Base-by-base conservation (phyloP, 805 yeast species). In the Candida ovalis region DNA sequence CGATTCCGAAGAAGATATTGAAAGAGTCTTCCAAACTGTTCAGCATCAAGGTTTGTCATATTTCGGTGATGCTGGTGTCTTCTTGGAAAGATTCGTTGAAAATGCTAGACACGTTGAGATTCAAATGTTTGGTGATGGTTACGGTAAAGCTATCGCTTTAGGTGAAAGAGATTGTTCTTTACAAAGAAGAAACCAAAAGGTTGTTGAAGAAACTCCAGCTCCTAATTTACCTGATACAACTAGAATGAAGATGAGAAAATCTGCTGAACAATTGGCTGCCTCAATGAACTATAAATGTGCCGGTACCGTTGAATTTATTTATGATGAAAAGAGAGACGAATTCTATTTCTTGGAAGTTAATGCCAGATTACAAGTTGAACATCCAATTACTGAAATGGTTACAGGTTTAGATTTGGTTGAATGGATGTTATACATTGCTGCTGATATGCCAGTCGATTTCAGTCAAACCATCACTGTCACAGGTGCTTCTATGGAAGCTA, bases 141-240 rank as follows among this genome's bases (percentile, higher is more conserved):
- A 75, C 48, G 99, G 99, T 53, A 78, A 80, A 54, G 98, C 97
- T 5, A 82, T 91, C 64, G 96, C 97, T 4, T 67, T 94, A 42
- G 98, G 98, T 47, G 99, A 94, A 73, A 82, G 99, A 73, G 99
- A 92, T 68, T 92, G 99, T 70, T 92, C 98, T 19, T 76, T 94
- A 62, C 99, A 92, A 70, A 85, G 99, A 69, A 86, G 99, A 72
- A 92, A 92, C 71, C 99, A 92, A 69, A 92, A 92, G 73, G 75
- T 92, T 56, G 88, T 92, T 53, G 99, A 92, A 71, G 99, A 94
- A 68, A 92, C 98, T 1, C 99, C 99, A 3, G 97, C 98, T 47
- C 98, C 98, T 40, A 84, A 87, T 61, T 77, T 92, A 56, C 96
- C 97, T 4, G 90, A 81, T 48, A 66, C 77, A 4, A 90, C 96